Base-by-base conservation (phyloP, 176 grass and related monocot species). In the Chloris gayana region DNA sequence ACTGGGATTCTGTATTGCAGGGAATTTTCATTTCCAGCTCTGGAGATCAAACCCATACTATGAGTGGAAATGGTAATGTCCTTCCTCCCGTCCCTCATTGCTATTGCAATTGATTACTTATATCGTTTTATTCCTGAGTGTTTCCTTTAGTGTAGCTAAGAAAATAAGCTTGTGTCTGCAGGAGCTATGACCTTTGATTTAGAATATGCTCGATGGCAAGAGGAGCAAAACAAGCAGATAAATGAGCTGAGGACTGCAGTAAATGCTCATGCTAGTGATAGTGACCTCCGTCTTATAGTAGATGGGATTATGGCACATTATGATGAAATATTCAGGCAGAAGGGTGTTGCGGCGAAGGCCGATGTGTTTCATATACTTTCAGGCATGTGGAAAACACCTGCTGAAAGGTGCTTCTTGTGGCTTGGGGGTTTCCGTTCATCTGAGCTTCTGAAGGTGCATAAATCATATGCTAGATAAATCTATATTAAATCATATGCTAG, bases 381-480 rank as follows among this genome's bases (percentile, higher is more conserved):
- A 76, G 94, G 94, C 84, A 97, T 97, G 94, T 97, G 94, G 94
- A 90, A 97, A 82, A 97, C 94, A 83, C 94, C 91, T 41, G 94
- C 94, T 31, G 94, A 97, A 86, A 91, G 94, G 41, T 97, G 91
- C 77, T 97, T 97, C 83, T 84, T 97, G 71, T 97, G 94, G 94
- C 87, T 94, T 24, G 94, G 94, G 41, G 94, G 94, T 64, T 97
- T 94, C 81, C 91, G 94, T 82, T 90, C 91, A 7, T 97, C 94
- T 70, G 94, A 94, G 80, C 89, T 97, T 67, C 73, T 97, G 69
- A 97, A 97, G 91, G 95, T 94, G 73, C 67, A 72, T 41, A 69
- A 74, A 68, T 19, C 25, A 79, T 72, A 71, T 57, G 34, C 57
- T 64, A 57, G 46, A 84, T 70, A 42, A 45, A 84, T 75, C 26